Evolutionary conservation across 2,329 filamentous ascomycete species (phyloP).

Genomic region (Scedosporium dehoogii): DNA sequence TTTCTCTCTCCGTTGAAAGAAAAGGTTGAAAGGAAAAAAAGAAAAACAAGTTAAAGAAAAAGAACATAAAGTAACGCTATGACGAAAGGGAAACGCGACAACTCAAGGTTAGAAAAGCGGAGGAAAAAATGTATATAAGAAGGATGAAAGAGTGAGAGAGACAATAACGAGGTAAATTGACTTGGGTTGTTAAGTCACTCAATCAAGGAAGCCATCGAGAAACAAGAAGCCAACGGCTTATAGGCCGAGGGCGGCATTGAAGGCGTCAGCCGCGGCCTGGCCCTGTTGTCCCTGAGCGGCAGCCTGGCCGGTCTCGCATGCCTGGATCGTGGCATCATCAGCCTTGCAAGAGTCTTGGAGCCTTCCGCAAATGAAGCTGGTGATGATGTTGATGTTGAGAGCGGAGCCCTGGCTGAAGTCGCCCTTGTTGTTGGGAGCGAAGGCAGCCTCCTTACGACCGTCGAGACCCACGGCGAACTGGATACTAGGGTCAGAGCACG

Average conservation of each 20-base stretch:
- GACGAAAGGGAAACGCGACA: background rate
- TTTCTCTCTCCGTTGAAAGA: background rate
- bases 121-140: background rate
- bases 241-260: constrained; percentile 12
- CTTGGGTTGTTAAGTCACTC: background rate
- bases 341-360: constrained; percentile 19
- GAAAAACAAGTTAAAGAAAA: constrained; percentile 1
- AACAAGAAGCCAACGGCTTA: background rate
- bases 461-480: constrained; percentile 36
- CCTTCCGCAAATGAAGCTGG: constrained; percentile 36
- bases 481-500: constrained; percentile 36
- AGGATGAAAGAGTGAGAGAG: background rate
- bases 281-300: constrained; percentile 12
- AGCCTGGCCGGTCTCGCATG: constrained; percentile 12
- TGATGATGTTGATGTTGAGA: constrained; percentile 24
- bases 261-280: constrained; percentile 14
- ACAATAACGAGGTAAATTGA: background rate
- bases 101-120: background rate
- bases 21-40: background rate
- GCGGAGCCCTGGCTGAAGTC: constrained; percentile 44
- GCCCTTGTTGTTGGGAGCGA: constrained; percentile 25
- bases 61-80: background rate
- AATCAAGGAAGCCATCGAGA: background rate
- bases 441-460: constrained; percentile 31
- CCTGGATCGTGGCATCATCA: constrained; percentile 8